Conservation (phyloP, 345 rosid species). For the Combretum micranthum region DNA sequence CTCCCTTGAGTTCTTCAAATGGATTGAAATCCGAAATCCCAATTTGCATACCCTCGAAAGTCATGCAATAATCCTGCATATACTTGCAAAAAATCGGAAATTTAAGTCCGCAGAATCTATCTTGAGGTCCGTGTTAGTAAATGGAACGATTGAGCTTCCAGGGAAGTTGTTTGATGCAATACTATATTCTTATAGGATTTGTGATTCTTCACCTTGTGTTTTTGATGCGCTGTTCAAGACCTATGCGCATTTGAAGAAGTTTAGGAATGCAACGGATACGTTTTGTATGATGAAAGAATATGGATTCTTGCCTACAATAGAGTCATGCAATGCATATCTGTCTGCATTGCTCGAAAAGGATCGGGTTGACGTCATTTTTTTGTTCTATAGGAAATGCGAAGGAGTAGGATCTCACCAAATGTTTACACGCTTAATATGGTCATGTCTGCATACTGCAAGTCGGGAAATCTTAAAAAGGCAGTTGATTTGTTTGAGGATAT, state of each 20-base stretch:
- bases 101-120: conserved; percentile 68
- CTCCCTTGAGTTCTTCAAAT: conserved; percentile 69
- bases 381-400: conserved; percentile 61
- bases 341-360: conserved; percentile 49
- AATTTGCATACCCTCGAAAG: conserved; percentile 46
- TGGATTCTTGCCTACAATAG: conserved; percentile 55
- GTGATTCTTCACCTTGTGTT: conserved; percentile 71
- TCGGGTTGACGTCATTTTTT: conserved; percentile 56
- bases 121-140: conserved; percentile 28
- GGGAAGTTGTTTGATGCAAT: conserved; percentile 48
- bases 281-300: conserved; percentile 59
- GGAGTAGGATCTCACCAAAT: conserved; percentile 64
- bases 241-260: conserved; percentile 60
- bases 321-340: conserved; percentile 80
- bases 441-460: conserved; percentile 48
- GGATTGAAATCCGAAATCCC: conserved; percentile 43
- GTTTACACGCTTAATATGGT: conserved; percentile 71
- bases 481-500: conserved; percentile 47
- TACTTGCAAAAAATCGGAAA: conserved; percentile 55
- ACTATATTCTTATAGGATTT: conserved; percentile 52
- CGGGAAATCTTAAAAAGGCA: conserved; percentile 59
- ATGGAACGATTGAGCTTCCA: conserved; percentile 30
- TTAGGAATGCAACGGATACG: conserved; percentile 53
- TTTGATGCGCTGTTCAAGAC: conserved; percentile 72
- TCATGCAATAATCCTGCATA: conserved; percentile 57